phyloP scores from a whole-genome alignment of 2,329 filamentous ascomycete genomes.

The Seiridium cupressi region DNA sequence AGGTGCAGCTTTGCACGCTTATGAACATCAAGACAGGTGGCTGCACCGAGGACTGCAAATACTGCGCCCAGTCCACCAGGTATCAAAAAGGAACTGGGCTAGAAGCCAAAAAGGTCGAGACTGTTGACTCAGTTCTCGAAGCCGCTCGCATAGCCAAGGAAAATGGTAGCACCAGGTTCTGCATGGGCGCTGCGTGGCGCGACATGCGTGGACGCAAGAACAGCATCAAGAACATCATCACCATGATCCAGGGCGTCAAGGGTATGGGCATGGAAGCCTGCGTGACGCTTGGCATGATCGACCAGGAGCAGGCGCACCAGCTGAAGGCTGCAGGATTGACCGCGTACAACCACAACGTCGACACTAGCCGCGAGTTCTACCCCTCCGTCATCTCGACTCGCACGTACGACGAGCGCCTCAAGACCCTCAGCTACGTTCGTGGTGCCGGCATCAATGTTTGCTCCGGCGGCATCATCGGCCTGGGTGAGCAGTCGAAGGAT shows the following conservation, averaged over 20 bases:
- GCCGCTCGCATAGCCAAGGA: constrained; percentile 75
- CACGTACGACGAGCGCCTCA: constrained; percentile 81
- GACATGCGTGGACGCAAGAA: constrained; percentile 92
- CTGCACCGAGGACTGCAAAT: constrained; percentile 89
- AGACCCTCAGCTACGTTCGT: constrained; percentile 76
- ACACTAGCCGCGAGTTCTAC: constrained; percentile 87
- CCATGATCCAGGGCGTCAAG: constrained; percentile 80
- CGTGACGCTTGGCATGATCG: constrained; percentile 93
- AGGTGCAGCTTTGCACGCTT: constrained; percentile 88
- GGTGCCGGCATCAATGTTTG: constrained; percentile 89
- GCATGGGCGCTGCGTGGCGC: constrained; percentile 92
- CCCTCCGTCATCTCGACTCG: constrained; percentile 82
- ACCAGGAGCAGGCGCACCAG: constrained; percentile 74
- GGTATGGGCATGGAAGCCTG: constrained; percentile 86
- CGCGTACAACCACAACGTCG: constrained; percentile 93
- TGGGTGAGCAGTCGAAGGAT: constrained; percentile 77
- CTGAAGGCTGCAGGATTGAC: constrained; percentile 82
- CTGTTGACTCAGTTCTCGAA: constrained; percentile 76
- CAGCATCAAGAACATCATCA: constrained; percentile 77
- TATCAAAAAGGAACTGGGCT: constrained; percentile 76
- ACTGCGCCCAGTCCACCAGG: constrained; percentile 86
- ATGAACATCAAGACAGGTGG: constrained; percentile 98
- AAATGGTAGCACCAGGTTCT: constrained; percentile 88
- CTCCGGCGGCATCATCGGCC: constrained; percentile 82
- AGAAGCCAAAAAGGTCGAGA: constrained; percentile 74